Evolutionary conservation across 148 eudicot species (phyloP), one percentile per base, ranked within the genome.

Genomic region (Rhododendron kiyosumense): DNA sequence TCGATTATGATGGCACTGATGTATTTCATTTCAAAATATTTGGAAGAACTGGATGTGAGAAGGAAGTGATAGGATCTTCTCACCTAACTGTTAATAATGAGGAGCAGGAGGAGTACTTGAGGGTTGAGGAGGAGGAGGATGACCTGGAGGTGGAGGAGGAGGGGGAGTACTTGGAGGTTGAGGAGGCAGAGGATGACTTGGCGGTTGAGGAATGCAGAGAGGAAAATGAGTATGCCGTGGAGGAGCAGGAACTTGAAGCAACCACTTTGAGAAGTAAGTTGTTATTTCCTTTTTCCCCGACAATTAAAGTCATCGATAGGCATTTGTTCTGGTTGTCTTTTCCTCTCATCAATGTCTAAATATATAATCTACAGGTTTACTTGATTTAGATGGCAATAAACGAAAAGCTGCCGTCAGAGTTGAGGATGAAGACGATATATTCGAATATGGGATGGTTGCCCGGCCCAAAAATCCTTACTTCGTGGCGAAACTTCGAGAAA

Each of bases 401-500:
- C 73, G 32, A 59, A 81, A 34, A 52, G 49, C 28, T 81, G 63
- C 59, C 13, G 13, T 36, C 6, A 80, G 45, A 67, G 83, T 10
- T 77, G 84, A 81, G 14, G 84, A 82, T 17, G 79, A 89, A 10
- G 71, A 41, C 45, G 45, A 6, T 41, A 41, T 84, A 52, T 86
- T 89, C 30, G 1, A 84, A 63, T 75, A 76, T 26, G 85, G 90
- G 26, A 13, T 84, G 1, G 22, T 57, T 57, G 34, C 51, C 41
- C 67, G 79, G 3, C 90, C 88, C 22, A 17, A 54, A n/a, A 84
- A 84, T 74, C 90, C 90, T 2, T 88, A 84, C 30, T 89, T 89
- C 34, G 87, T 86, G 82, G 22, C 85, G 18, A 80, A 71, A 49
- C 41, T 85, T 57, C 43, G 80, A 17, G 2, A 52, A 14, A 36